phyloP scores from a whole-genome alignment of 768 basidiomycete genomes.

The Cystobasidium tubakii region DNA sequence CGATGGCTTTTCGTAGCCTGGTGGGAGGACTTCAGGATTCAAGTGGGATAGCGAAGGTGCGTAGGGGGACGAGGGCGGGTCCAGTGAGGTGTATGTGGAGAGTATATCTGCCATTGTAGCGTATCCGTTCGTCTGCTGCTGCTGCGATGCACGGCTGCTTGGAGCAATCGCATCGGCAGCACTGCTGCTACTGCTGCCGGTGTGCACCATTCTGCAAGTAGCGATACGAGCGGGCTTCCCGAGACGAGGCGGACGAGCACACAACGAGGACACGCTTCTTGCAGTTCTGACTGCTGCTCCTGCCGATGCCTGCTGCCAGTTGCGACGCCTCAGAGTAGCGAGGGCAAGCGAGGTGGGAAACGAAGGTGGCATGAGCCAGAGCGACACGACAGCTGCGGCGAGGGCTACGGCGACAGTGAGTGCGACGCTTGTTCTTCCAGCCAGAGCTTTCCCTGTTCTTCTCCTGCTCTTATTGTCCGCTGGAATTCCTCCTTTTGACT shows the following conservation, averaged over 20 bases:
- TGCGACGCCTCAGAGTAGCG: constrained; percentile 6
- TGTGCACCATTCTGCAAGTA: neutral
- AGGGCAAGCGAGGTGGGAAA: neutral
- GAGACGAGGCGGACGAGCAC: too few species aligned
- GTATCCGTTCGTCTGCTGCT: constrained; percentile 5
- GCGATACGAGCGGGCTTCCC: neutral
- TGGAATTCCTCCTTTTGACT: too few species aligned
- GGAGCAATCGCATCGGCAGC: neutral
- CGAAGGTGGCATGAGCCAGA: constrained; percentile 1
- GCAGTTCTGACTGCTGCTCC: neutral
- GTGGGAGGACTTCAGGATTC: neutral
- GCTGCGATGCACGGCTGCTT: neutral
- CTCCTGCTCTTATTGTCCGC: neutral
- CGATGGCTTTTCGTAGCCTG: constrained; percentile 1
- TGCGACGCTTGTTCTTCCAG: neutral
- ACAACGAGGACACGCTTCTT: too few species aligned
- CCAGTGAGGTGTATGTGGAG: neutral
- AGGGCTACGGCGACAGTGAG: neutral
- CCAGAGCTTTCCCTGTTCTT: neutral
- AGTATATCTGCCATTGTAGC: constrained; percentile 5
- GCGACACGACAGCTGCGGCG: neutral
- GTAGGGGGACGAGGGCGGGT: neutral
- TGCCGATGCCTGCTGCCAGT: neutral
- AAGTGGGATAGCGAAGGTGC: constrained; percentile 24
- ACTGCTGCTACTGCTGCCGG: neutral